phyloP scores from a whole-genome alignment of 2,329 filamentous ascomycete genomes.

The Dactylellina leptospora region DNA sequence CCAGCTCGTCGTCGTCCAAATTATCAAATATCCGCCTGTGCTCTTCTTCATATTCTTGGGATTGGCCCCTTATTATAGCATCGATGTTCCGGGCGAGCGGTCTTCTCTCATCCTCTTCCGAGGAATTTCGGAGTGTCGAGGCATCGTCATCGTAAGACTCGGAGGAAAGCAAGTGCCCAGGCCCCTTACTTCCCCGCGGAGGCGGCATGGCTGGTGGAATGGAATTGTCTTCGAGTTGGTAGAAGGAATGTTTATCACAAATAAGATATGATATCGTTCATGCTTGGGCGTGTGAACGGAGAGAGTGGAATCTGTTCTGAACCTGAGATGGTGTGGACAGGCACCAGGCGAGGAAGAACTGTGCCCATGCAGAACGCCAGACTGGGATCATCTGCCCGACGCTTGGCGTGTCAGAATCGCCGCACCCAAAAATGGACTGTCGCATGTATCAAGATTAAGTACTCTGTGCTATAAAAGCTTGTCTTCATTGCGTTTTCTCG shows the following conservation, averaged over 20 bases:
- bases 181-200: conserved; percentile 48
- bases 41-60: conserved; percentile 50
- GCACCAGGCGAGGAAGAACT: conserved; percentile 7
- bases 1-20: conserved; percentile 71
- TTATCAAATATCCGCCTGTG: conserved; percentile 63
- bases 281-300: neutral
- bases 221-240: neutral
- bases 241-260: conserved; percentile 17
- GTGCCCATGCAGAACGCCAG: conserved; percentile 10
- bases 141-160: conserved; percentile 74
- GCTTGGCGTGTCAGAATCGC: conserved; percentile 26
- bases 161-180: conserved; percentile 67
- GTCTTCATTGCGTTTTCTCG: too few relatives aligned
- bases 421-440: neutral
- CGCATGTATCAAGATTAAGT: too few relatives aligned
- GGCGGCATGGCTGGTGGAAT: conserved; percentile 32
- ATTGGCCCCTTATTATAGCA: conserved; percentile 50
- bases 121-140: conserved; percentile 69
- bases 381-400: conserved; percentile 9
- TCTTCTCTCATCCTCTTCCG: conserved; percentile 71
- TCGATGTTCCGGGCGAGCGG: conserved; percentile 80
- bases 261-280: conserved; percentile 24
- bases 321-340: neutral
- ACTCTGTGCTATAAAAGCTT: too few relatives aligned
- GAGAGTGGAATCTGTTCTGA: neutral